Evolutionary conservation across 116 monocot species (phyloP), one percentile per base, ranked within the genome.

Genomic region (Papilionanthe hybrid): DNA sequence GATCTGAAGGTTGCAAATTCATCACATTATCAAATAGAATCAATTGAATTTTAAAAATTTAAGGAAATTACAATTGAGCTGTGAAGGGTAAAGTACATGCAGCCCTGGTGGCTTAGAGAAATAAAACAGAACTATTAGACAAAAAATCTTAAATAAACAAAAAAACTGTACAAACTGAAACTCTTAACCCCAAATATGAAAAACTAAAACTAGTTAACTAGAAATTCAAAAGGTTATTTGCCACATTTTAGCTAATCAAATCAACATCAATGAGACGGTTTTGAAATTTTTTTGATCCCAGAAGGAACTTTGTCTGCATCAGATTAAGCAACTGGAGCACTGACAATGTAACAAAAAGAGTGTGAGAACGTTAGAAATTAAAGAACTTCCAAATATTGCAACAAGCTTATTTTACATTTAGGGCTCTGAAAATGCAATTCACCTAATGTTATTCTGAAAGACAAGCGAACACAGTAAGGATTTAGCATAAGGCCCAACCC

Each of bases 381-480:
- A 15, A 13, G 32, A 69, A 32, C 17, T 12, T 30, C 69, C 37
- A 17, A 29, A 17, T 69, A 69, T 5, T 37, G 32, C 32, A 69
- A 69, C 32, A 30, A 69, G 69, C 32, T 15, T 69, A 30, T 15
- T 32, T 37, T 17, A 69, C 29, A 69, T 30, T 69, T 69, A 37
- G 69, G 37, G 32, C 1, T 60, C 20, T 69, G 69, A 69, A 69
- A 29, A 69, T 6, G 32, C 69, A 69, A 37, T 25, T 37, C 32
- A 32, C 17, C 15, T 30, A 69, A 69, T 37, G 69, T 37, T 69
- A 69, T 29, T 69, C 69, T 69, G 28, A 69, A 69, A 69, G 69
- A 12, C 5, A 60, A 30, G 69, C 37, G 15, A 37, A 30, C 37
- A 15, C 17, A 30, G 1, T 30, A 17, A 27, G 53, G 53, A 23